Evolutionary conservation across 257 asterid genomes (phyloP).

Genomic region (Gynochthodes officinalis): DNA sequence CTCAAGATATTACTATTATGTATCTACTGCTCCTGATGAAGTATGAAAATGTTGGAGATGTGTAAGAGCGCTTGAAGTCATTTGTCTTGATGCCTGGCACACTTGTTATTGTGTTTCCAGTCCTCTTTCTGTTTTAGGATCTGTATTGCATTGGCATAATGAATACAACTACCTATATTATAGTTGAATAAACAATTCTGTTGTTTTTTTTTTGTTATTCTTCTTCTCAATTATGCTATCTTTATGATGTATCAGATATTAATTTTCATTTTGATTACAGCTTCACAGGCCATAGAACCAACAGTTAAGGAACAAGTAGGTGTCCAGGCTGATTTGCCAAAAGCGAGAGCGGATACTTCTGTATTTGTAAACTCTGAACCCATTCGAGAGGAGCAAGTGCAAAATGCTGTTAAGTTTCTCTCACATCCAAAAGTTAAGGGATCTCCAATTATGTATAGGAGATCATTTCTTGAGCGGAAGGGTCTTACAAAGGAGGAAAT

Average conservation of each 20-base stretch:
- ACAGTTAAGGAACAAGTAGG: constrained; percentile 29
- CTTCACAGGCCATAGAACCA: constrained; percentile 40
- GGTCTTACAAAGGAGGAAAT: constrained; percentile 99
- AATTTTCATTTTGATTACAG: constrained; percentile 34
- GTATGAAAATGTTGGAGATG: not conserved
- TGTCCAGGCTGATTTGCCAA: constrained; percentile 45
- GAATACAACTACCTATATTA: not conserved
- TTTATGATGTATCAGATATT: constrained; percentile 4
- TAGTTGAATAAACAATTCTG: not conserved
- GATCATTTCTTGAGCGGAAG: constrained; percentile 97
- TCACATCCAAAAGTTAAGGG: constrained; percentile 96
- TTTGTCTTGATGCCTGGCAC: not conserved
- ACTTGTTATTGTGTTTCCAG: not conserved
- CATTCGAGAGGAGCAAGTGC: constrained; percentile 90
- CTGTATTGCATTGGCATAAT: not conserved
- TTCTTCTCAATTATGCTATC: not conserved
- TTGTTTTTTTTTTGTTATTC: constrained; percentile 5
- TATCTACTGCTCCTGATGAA: not conserved
- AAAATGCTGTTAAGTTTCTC: constrained; percentile 94
- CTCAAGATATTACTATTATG: not conserved
- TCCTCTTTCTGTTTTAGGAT: not conserved
- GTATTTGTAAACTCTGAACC: constrained; percentile 94
- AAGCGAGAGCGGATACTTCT: constrained; percentile 64
- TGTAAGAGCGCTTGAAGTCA: not conserved
- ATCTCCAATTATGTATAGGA: constrained; percentile 86